Percentiles rank a stretch among this genome's conserved stretches.
These are phyloP conservation scores for Clausena lansium DNA, from an alignment of 345 rosid species.

Conservation along the genomic window DNA sequence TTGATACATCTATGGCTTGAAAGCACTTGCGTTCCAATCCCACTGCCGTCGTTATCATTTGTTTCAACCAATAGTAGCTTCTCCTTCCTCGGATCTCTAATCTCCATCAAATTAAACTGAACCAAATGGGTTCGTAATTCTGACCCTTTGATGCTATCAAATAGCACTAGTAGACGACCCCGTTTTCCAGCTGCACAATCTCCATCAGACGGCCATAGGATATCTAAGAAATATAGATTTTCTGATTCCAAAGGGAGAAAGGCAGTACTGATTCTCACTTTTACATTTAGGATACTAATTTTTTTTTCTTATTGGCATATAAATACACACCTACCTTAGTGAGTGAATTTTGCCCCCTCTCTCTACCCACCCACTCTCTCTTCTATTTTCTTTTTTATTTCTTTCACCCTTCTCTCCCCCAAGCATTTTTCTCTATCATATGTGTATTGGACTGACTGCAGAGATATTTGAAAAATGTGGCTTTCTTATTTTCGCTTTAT, in stretches of 20 bases:
- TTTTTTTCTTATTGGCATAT: no score
- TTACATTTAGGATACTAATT: no score
- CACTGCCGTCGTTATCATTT: slow-evolving; percentile 3
- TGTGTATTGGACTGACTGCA: no score
- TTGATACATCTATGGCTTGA: neutral
- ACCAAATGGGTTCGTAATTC: neutral
- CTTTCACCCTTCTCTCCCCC: no score
- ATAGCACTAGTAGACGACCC: neutral
- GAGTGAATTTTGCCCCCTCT: no score
- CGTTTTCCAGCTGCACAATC: slow-evolving; percentile 13
- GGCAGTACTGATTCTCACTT: no score
- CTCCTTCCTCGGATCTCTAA: slow-evolving; percentile 8
- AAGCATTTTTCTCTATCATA: no score
- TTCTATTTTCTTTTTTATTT: no score
- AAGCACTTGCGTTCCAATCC: neutral
- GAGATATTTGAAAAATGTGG: no score
- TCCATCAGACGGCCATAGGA: neutral
- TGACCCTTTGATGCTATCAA: neutral
- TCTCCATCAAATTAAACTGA: neutral
- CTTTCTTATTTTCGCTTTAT: no score
- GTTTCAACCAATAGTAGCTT: neutral
- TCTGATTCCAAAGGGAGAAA: neutral
- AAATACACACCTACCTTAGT: no score
- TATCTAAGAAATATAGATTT: neutral
- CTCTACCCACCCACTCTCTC: no score